Evolutionary conservation across 2,329 filamentous ascomycete species (phyloP), one percentile per base, ranked within the genome.

Genomic region (Fusarium tupiense): DNA sequence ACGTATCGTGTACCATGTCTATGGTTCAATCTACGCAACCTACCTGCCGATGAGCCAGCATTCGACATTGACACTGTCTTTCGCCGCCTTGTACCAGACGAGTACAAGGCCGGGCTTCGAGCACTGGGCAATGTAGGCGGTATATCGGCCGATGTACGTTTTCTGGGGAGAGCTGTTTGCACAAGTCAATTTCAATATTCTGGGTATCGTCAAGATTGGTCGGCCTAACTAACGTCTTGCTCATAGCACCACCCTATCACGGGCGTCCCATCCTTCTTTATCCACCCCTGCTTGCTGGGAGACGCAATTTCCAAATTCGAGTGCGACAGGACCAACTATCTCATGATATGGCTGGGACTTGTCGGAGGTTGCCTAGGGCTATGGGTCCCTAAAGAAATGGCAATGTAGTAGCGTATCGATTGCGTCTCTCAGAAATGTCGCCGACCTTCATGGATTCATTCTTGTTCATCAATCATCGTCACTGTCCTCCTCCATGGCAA

Each of bases 231-330:
- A 84, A 87, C 78, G 72, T 54, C 63, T 78, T 78, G 66, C 66
- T 64, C 74, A 81, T 83, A 96, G 91, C 91, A 97, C 82, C 95
- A 98, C 86, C 96, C 96, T 60, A 83, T 93, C 67, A 94, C 91
- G 66, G 93, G 92, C 61, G 83, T 91, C 67, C 94, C 95, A 46
- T 90, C 91, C 57, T 98, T 96, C 83, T 98, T 98, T 83, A 88
- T 98, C 77, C 96, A 99, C 84, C 96, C 96, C 31, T 98, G 96
- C 84, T 90, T 94, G 81, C 93, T 96, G 14, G 93, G 93, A 64
- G 92, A 96, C 74, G 93, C 93, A 60, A 93, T 98, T 88, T 86
- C 86, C 76, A 86, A 85, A 59, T 91, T 94, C 78, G 84, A 88
- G 76, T 91, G 89, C 77, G 82, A 86, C 80, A 85, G 87, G 81